Evolutionary conservation across 2,329 filamentous ascomycete species (phyloP).

Genomic region (Dactylonectria estremocensis): DNA sequence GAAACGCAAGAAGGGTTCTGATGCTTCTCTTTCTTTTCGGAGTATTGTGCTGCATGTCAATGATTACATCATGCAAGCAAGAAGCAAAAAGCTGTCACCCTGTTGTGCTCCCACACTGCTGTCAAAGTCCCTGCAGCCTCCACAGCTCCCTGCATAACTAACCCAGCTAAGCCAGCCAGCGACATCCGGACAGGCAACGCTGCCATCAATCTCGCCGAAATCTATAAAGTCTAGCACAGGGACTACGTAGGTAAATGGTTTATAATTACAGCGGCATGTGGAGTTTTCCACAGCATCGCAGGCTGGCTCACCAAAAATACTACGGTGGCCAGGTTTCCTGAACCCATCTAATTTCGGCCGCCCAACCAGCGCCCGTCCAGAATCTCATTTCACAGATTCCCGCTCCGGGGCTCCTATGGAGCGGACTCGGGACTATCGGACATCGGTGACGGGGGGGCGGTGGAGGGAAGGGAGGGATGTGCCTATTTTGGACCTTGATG

Average conservation of each 20-base stretch:
- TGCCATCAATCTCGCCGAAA: background rate
- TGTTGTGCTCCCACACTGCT: background rate
- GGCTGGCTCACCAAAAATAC: constrained; percentile 17
- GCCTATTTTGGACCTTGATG: background rate
- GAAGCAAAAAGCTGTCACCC: background rate
- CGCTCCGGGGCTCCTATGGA: background rate
- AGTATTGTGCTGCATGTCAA: too few species aligned
- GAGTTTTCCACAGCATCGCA: background rate
- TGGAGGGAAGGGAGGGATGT: too few species aligned
- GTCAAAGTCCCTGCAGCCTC: background rate
- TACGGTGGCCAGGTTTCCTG: constrained; percentile 14
- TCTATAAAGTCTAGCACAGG: background rate
- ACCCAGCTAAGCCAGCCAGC: constrained; percentile 5
- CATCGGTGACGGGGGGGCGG: background rate
- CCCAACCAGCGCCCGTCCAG: constrained; percentile 17
- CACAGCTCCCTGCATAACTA: background rate
- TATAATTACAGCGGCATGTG: background rate
- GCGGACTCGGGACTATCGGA: constrained; percentile 1
- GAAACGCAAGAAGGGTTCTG: background rate
- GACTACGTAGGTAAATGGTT: too few species aligned
- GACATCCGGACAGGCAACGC: constrained; percentile 8
- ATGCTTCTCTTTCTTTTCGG: too few species aligned
- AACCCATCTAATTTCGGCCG: constrained; percentile 27
- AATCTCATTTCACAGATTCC: constrained; percentile 26
- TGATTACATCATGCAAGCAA: background rate